These are phyloP conservation scores for Salix dunnii DNA, from an alignment of 345 rosid species.

Conservation along the genomic window DNA sequence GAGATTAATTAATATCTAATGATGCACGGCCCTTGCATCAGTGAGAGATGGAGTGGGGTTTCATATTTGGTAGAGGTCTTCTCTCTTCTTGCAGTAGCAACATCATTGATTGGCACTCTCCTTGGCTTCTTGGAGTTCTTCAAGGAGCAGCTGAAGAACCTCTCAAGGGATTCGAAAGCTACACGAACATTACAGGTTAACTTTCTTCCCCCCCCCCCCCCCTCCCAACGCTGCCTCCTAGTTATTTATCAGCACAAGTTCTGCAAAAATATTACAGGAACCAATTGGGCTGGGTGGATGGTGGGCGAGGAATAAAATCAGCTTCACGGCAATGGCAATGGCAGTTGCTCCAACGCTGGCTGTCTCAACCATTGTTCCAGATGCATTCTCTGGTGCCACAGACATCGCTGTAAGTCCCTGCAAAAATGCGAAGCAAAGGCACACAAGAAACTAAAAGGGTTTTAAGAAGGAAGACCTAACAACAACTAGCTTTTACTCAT, in stretches of 20 bases:
- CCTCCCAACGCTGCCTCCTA: neutral
- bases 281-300: slow-evolving; percentile 20
- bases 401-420: slow-evolving; percentile 54
- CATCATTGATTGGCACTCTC: slow-evolving; percentile 55
- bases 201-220: neutral
- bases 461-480: too few relatives aligned
- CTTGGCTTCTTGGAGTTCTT: slow-evolving; percentile 63
- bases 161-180: slow-evolving; percentile 9
- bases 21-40: slow-evolving; percentile 9
- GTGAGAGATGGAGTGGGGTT: slow-evolving; percentile 53
- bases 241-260: neutral
- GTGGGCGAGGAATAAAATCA: slow-evolving; percentile 43
- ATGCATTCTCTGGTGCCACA: slow-evolving; percentile 63
- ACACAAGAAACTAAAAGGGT: neutral
- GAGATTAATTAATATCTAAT: neutral
- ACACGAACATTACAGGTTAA: slow-evolving; percentile 18
- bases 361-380: slow-evolving; percentile 50
- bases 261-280: slow-evolving; percentile 15
- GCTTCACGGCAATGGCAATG: slow-evolving; percentile 43
- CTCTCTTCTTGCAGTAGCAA: slow-evolving; percentile 61
- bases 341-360: slow-evolving; percentile 47
- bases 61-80: slow-evolving; percentile 57
- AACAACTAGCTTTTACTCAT: neutral
- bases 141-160: slow-evolving; percentile 49
- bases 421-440: neutral